phyloP scores from a whole-genome alignment of 2,329 filamentous ascomycete species.

The Sporothrix pallida region DNA sequence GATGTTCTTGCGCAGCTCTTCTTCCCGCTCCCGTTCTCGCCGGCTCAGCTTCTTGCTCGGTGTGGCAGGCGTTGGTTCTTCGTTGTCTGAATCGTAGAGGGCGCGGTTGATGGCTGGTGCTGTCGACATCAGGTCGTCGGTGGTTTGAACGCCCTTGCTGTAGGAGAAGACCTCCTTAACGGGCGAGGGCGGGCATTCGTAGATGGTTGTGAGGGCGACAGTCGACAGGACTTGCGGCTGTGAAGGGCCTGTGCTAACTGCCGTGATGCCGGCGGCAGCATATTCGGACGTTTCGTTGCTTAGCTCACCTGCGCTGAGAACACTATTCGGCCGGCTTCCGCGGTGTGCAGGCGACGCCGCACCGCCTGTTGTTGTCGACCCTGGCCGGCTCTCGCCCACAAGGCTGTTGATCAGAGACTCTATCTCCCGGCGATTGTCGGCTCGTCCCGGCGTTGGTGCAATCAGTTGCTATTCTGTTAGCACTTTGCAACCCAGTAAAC shows the following conservation, averaged over 20 bases:
- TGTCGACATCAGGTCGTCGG: slow-evolving; percentile 70
- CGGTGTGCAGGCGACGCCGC: slow-evolving; percentile 69
- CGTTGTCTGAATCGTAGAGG: slow-evolving; percentile 67
- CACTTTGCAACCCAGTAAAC: too few relatives aligned
- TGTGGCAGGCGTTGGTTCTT: slow-evolving; percentile 61
- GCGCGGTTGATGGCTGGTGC: slow-evolving; percentile 59
- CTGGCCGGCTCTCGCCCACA: slow-evolving; percentile 76
- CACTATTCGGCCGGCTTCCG: slow-evolving; percentile 83
- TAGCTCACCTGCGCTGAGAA: slow-evolving; percentile 79
- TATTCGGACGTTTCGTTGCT: slow-evolving; percentile 75
- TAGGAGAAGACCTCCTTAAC: slow-evolving; percentile 90
- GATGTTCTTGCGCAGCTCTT: slow-evolving; percentile 84
- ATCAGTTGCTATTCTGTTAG: slow-evolving; percentile 57
- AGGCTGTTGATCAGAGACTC: slow-evolving; percentile 85
- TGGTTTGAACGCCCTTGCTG: slow-evolving; percentile 94
- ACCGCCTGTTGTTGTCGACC: slow-evolving; percentile 68
- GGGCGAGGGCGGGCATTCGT: slow-evolving; percentile 77
- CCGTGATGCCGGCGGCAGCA: slow-evolving; percentile 51
- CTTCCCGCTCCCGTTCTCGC: slow-evolving; percentile 80
- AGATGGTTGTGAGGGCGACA: slow-evolving; percentile 74
- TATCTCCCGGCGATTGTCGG: slow-evolving; percentile 74
- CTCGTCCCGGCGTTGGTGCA: slow-evolving; percentile 72
- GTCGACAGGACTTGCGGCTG: slow-evolving; percentile 73
- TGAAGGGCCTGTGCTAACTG: slow-evolving; percentile 37
- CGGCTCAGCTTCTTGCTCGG: slow-evolving; percentile 78